Conservation (phyloP, 441 rosid genomes). For the Melastoma candidum region DNA sequence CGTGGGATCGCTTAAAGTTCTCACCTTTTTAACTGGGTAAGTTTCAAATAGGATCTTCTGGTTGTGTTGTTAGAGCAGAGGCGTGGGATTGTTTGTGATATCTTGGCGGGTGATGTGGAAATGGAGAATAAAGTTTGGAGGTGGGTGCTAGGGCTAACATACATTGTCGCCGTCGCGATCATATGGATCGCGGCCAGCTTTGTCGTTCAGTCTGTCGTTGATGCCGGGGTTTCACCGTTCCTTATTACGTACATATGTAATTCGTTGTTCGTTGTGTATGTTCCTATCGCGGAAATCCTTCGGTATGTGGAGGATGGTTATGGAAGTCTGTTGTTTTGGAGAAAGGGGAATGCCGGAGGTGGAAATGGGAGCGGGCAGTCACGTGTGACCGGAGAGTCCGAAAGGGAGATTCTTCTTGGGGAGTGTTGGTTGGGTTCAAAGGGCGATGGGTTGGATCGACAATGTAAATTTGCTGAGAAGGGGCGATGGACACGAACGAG, state of each 20-base stretch:
- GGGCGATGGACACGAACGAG: conserved; percentile 84
- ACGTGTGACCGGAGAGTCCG: conserved; percentile 41
- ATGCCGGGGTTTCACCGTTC: conserved; percentile 87
- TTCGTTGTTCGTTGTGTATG: conserved; percentile 20
- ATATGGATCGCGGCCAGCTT: conserved; percentile 97
- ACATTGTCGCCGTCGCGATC: conserved; percentile 73
- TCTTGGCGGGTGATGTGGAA: not conserved
- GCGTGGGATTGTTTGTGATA: conserved; percentile 13
- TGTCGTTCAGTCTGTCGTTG: conserved; percentile 93
- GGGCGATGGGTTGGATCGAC: conserved; percentile 17
- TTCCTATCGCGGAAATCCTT: conserved; percentile 65
- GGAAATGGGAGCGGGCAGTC: conserved; percentile 16
- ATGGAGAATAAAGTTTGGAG: conserved; percentile 54
- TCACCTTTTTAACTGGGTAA: too few relatives aligned
- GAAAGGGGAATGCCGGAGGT: conserved; percentile 20
- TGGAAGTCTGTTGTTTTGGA: conserved; percentile 58
- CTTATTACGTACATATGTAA: conserved; percentile 13
- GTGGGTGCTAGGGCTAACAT: conserved; percentile 66
- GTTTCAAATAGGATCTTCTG: too few relatives aligned
- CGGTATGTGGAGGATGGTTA: conserved; percentile 58
- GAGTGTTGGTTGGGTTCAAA: conserved; percentile 26
- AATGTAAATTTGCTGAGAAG: conserved; percentile 11
- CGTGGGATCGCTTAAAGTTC: too few relatives aligned
- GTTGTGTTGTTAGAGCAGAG: not conserved
- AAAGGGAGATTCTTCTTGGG: conserved; percentile 57